phyloP scores from a whole-genome alignment of 1,284 basidiomycete genomes.

The Trametes sp. region DNA sequence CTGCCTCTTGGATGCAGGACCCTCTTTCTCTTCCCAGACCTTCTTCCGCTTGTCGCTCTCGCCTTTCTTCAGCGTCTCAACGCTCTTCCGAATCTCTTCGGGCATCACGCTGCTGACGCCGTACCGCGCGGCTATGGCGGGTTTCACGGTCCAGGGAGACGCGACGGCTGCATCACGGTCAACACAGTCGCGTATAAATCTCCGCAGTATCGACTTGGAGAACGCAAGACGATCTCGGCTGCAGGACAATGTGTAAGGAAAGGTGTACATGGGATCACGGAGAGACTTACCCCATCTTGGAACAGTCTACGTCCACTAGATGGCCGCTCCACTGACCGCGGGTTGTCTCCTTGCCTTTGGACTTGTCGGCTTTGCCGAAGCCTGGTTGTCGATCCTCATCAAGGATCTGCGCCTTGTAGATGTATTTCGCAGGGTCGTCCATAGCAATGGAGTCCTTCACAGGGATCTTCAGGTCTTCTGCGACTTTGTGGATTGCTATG shows the following conservation, averaged over 20 bases:
- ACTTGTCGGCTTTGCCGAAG: constrained; percentile 58
- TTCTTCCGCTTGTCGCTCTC: constrained; percentile 92
- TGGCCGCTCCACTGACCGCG: constrained; percentile 68
- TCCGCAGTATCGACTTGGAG: constrained; percentile 95
- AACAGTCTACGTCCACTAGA: constrained; percentile 83
- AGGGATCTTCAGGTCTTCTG: constrained; percentile 80
- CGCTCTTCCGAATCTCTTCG: constrained; percentile 81
- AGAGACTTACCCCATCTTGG: constrained; percentile 77
- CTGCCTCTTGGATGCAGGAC: constrained; percentile 80
- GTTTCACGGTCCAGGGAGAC: constrained; percentile 95
- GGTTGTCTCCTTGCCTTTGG: constrained; percentile 53
- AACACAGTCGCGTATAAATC: constrained; percentile 95
- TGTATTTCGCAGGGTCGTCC: constrained; percentile 87
- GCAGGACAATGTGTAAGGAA: constrained; percentile 12
- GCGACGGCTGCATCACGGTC: constrained; percentile 90
- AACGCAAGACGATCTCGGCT: constrained; percentile 95
- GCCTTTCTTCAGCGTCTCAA: constrained; percentile 82
- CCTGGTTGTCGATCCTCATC: constrained; percentile 78
- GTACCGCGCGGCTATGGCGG: constrained; percentile 82
- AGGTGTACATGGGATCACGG: neutral
- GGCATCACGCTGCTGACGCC: constrained; percentile 87
- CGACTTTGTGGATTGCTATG: constrained; percentile 65
- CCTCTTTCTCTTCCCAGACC: constrained; percentile 85
- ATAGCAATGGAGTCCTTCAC: constrained; percentile 72
- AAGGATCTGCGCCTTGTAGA: constrained; percentile 88